Conservation (phyloP, 805 yeast genomes). For the Kazachstania kunashirensis region DNA sequence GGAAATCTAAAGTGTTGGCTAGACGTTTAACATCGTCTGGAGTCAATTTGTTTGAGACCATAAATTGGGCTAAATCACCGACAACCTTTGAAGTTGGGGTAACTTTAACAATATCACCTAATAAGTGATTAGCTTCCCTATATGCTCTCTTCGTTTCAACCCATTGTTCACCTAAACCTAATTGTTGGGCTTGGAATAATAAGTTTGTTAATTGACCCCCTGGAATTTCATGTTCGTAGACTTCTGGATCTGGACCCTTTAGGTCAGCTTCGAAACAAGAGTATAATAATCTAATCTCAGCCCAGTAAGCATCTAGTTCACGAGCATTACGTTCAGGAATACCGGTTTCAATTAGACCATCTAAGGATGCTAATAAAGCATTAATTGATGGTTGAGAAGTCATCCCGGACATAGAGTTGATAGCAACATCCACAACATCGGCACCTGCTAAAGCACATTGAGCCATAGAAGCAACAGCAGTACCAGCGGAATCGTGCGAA, state of each 20-base stretch:
- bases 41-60: constrained; percentile 89
- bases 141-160: constrained; percentile 90
- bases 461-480: constrained; percentile 95
- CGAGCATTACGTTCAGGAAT: constrained; percentile 58
- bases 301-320: constrained; percentile 93
- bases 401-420: constrained; percentile 96
- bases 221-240: constrained; percentile 95
- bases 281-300: constrained; percentile 93
- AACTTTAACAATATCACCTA: constrained; percentile 96
- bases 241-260: constrained; percentile 99
- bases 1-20: constrained; percentile 92
- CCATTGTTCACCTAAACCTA: constrained; percentile 97
- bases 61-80: constrained; percentile 98
- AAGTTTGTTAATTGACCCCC: constrained; percentile 99
- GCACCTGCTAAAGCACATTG: constrained; percentile 95
- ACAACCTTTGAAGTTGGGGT: constrained; percentile 99
- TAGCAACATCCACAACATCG: constrained; percentile 94
- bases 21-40: constrained; percentile 78
- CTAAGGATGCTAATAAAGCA: constrained; percentile 86
- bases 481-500: constrained; percentile 99
- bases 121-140: constrained; percentile 76
- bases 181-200: constrained; percentile 98
- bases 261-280: constrained; percentile 97
- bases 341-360: constrained; percentile 73
- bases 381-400: constrained; percentile 96